These are phyloP conservation scores for Penicillium bialowiezense DNA, from an alignment of 495 filamentous ascomycete species.

Conservation along the genomic window DNA sequence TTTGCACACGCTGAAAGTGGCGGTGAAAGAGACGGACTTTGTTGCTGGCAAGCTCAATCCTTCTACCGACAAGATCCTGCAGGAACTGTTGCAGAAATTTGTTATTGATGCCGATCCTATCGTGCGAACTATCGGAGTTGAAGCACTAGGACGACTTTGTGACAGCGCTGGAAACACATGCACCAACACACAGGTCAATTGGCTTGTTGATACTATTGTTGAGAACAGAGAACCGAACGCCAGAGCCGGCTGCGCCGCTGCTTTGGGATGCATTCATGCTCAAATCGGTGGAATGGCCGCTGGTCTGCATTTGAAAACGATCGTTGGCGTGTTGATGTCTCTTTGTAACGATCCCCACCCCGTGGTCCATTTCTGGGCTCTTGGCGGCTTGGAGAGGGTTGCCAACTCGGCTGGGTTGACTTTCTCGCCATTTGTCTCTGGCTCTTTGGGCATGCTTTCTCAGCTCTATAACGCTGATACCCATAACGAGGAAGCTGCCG, in stretches of 20 bases:
- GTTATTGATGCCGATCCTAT: slow-evolving; percentile 79
- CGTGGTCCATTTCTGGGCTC: slow-evolving; percentile 91
- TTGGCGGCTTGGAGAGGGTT: slow-evolving; percentile 83
- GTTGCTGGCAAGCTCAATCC: slow-evolving; percentile 69
- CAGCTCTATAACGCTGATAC: slow-evolving; percentile 89
- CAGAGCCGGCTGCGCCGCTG: slow-evolving; percentile 89
- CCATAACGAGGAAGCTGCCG: slow-evolving; percentile 80
- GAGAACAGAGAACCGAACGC: slow-evolving; percentile 89
- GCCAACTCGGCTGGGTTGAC: slow-evolving; percentile 91
- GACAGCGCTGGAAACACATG: slow-evolving; percentile 83
- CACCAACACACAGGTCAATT: slow-evolving; percentile 85
- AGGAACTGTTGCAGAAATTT: slow-evolving; percentile 76
- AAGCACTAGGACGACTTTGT: slow-evolving; percentile 87
- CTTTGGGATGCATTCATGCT: slow-evolving; percentile 88
- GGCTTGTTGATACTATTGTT: slow-evolving; percentile 90
- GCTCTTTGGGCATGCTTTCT: slow-evolving; percentile 86
- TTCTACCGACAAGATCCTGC: slow-evolving; percentile 81
- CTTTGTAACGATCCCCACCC: slow-evolving; percentile 95
- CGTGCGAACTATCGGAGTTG: slow-evolving; percentile 79
- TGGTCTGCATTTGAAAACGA: slow-evolving; percentile 94
- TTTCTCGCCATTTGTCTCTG: slow-evolving; percentile 85
- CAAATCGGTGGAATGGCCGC: slow-evolving; percentile 98
- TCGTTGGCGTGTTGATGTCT: slow-evolving; percentile 92
- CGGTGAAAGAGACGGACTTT: slow-evolving; percentile 72
- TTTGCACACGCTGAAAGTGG: slow-evolving; percentile 75